phyloP scores from a whole-genome alignment of 768 basidiomycete genomes.

The Boletales sp. region DNA sequence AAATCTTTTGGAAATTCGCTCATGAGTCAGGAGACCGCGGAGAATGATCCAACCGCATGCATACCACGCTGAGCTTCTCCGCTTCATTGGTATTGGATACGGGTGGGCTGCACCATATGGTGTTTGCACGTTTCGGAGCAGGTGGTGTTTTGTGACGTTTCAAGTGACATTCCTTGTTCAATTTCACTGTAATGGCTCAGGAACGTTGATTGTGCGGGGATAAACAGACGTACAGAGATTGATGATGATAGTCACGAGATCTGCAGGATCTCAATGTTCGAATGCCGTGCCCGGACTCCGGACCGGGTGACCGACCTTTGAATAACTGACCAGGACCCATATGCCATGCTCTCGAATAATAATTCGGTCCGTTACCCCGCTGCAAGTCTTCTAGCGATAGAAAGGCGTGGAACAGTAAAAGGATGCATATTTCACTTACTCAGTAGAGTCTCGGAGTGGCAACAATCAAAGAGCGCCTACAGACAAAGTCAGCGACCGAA shows the following conservation, averaged over 20 bases:
- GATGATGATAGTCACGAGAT: too few species aligned
- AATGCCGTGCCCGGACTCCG: background rate
- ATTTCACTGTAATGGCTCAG: too few species aligned
- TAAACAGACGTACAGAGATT: too few species aligned
- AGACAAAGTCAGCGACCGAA: background rate
- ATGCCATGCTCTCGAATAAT: background rate
- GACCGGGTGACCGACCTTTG: background rate
- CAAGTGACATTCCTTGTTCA: too few species aligned
- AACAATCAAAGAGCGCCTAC: constrained; percentile 28
- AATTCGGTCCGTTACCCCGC: background rate
- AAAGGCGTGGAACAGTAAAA: background rate
- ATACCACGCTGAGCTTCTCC: constrained; percentile 19
- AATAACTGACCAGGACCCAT: constrained; percentile 1
- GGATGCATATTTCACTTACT: constrained; percentile 10
- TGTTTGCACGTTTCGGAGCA: too few species aligned
- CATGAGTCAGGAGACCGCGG: background rate
- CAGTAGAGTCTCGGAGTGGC: constrained; percentile 26
- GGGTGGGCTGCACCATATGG: too few species aligned
- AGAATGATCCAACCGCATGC: background rate
- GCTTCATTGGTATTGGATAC: background rate
- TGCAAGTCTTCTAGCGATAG: constrained; percentile 4
- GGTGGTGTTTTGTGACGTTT: too few species aligned
- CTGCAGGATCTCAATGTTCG: too few species aligned
- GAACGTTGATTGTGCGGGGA: too few species aligned
- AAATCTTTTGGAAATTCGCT: constrained; percentile 13